Evolutionary conservation across 2,329 filamentous ascomycete species (phyloP).

Genomic region (Alternaria rosae): DNA sequence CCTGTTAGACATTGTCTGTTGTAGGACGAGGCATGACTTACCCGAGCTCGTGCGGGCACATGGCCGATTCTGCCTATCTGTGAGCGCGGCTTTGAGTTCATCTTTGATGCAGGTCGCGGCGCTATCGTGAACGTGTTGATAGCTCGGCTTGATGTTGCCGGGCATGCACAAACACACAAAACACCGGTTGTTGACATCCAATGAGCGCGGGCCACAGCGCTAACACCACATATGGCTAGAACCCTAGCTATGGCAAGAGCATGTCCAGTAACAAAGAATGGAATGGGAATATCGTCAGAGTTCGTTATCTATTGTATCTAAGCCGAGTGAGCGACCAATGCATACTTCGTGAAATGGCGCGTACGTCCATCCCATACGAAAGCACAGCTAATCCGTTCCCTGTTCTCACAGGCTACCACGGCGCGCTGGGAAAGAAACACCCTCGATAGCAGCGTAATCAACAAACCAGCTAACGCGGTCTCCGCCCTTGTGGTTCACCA

Average conservation of each 20-base stretch:
- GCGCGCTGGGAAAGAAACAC: slow-evolving; percentile 77
- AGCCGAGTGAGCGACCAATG: slow-evolving; percentile 30
- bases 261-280: not conserved
- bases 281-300: slow-evolving; percentile 3
- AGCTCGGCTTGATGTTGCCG: slow-evolving; percentile 4
- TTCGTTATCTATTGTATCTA: slow-evolving; percentile 34
- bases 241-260: slow-evolving; percentile 3
- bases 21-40: slow-evolving; percentile 3
- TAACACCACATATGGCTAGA: slow-evolving; percentile 5
- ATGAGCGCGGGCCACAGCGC: slow-evolving; percentile 10
- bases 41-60: slow-evolving; percentile 7
- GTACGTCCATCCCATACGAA: slow-evolving; percentile 30
- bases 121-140: slow-evolving; percentile 14
- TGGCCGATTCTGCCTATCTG: slow-evolving; percentile 22
- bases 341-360: slow-evolving; percentile 30
- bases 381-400: slow-evolving; percentile 26
- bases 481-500: slow-evolving; percentile 84
- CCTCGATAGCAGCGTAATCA: slow-evolving; percentile 83
- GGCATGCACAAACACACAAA: slow-evolving; percentile 8
- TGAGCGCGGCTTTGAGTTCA: slow-evolving; percentile 26
- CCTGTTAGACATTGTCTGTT: slow-evolving; percentile 7
- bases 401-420: slow-evolving; percentile 67
- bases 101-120: slow-evolving; percentile 32
- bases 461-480: slow-evolving; percentile 97
- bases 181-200: slow-evolving; percentile 13